Percentiles rank a stretch among this genome's conserved stretches.
phyloP scores from a whole-genome alignment of 179 eudicot species.

The Pouteria campechiana region DNA sequence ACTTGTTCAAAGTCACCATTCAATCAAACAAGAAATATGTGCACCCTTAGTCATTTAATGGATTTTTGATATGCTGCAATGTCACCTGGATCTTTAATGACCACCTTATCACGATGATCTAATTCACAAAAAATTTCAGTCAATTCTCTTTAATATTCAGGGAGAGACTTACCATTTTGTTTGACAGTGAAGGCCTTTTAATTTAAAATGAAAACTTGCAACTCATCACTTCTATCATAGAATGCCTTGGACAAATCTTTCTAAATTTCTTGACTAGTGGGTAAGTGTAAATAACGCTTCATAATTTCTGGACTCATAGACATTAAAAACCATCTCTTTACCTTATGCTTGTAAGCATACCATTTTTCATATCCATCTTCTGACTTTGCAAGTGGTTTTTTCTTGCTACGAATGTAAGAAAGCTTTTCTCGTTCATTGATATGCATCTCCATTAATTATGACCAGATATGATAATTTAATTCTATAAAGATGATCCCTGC shows the following conservation, averaged over 20 bases:
- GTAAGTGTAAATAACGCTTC: constrained; percentile 2
- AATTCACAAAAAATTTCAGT: constrained; percentile 9
- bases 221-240: constrained; percentile 12
- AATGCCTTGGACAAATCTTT: constrained; percentile 5
- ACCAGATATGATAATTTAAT: constrained; percentile 14
- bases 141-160: constrained; percentile 10
- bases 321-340: constrained; percentile 13
- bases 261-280: constrained; percentile 13
- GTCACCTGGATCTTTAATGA: background rate
- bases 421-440: constrained; percentile 11
- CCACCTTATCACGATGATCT: constrained; percentile 9
- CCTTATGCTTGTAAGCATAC: constrained; percentile 14
- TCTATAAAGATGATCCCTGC: constrained; percentile 7
- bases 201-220: constrained; percentile 6
- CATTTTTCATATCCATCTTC: constrained; percentile 11
- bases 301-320: constrained; percentile 11
- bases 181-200: constrained; percentile 9
- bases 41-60: no score
- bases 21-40: no score
- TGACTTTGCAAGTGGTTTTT: background rate
- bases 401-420: background rate
- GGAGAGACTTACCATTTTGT: constrained; percentile 2
- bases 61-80: constrained; percentile 3
- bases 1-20: no score
- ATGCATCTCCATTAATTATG: constrained; percentile 17